Evolutionary conservation across 805 yeast species (phyloP).

Genomic region (Tetrapisispora fleetii): DNA sequence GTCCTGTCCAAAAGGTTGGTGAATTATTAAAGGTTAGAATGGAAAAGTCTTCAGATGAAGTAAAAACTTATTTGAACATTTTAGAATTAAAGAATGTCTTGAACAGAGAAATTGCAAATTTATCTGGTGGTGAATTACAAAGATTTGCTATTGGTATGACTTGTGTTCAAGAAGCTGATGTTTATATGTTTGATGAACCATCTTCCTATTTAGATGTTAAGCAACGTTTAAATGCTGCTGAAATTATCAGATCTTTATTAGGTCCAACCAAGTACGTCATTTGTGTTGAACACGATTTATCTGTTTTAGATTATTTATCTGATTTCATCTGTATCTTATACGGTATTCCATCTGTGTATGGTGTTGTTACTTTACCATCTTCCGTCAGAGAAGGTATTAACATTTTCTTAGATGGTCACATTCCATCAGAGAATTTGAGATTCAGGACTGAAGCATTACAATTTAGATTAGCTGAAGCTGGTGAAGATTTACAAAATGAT

Average conservation of each 20-base stretch:
- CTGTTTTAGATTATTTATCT: slow-evolving; percentile 92
- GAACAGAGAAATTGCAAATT: slow-evolving; percentile 78
- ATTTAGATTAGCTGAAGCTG: slow-evolving; percentile 85
- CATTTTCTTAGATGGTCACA: slow-evolving; percentile 95
- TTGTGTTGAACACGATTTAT: slow-evolving; percentile 97
- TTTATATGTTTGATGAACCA: slow-evolving; percentile 99
- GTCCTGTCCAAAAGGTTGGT: slow-evolving; percentile 80
- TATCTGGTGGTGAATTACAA: slow-evolving; percentile 98
- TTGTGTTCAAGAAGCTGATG: slow-evolving; percentile 88
- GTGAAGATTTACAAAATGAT: slow-evolving; percentile 52
- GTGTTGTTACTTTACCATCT: slow-evolving; percentile 94
- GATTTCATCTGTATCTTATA: slow-evolving; percentile 94
- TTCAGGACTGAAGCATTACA: slow-evolving; percentile 94
- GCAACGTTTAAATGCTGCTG: slow-evolving; percentile 97
- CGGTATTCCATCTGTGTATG: slow-evolving; percentile 97
- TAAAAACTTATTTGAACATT: slow-evolving; percentile 52
- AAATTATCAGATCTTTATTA: slow-evolving; percentile 79
- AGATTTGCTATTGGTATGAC: slow-evolving; percentile 98
- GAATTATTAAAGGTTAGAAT: slow-evolving; percentile 66
- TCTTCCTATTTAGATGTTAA: slow-evolving; percentile 97
- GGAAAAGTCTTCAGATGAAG: slow-evolving; percentile 56
- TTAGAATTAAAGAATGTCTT: slow-evolving; percentile 70
- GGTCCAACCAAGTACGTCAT: slow-evolving; percentile 74
- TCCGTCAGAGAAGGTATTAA: slow-evolving; percentile 99
- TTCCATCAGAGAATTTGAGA: slow-evolving; percentile 93